These are phyloP conservation scores for Neonectria sp. DNA, from an alignment of 2,329 filamentous ascomycete species.

Conservation along the genomic window DNA sequence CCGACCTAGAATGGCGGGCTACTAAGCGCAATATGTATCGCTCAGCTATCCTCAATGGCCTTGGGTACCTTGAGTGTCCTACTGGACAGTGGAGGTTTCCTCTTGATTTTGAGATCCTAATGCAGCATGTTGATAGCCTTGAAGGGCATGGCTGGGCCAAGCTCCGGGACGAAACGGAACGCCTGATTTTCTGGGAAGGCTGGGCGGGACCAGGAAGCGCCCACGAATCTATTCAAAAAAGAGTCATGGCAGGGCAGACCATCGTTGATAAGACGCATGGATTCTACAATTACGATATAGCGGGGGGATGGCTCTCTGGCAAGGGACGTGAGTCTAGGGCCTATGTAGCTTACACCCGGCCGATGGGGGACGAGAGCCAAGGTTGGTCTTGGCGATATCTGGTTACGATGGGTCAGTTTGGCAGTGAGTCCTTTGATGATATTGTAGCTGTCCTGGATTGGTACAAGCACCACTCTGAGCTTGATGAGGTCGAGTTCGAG, in stretches of 20 bases:
- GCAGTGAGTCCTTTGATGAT: background rate
- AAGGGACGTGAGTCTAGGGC: background rate
- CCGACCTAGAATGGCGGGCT: background rate
- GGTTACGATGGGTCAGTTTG: background rate
- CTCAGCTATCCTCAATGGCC: background rate
- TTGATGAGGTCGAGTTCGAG: background rate
- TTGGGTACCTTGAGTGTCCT: background rate
- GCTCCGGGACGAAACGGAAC: background rate
- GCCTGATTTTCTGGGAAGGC: background rate
- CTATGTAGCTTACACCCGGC: background rate
- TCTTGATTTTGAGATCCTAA: background rate
- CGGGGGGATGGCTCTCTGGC: background rate
- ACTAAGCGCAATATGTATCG: background rate
- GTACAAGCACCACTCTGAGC: background rate
- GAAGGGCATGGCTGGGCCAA: background rate
- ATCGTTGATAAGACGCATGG: background rate
- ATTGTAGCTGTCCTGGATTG: conserved; percentile 1
- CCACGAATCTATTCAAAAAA: background rate
- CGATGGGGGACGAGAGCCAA: background rate
- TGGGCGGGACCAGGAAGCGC: background rate
- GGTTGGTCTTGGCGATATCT: background rate
- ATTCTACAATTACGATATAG: background rate
- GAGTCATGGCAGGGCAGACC: background rate
- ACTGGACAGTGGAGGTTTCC: background rate
- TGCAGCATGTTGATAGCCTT: background rate